A percentile compares a stretch with the other conserved stretches of the same genome.
phyloP scores from a whole-genome alignment of 1,139 yeast genomes.

The Yamadazyma trypodendri region DNA sequence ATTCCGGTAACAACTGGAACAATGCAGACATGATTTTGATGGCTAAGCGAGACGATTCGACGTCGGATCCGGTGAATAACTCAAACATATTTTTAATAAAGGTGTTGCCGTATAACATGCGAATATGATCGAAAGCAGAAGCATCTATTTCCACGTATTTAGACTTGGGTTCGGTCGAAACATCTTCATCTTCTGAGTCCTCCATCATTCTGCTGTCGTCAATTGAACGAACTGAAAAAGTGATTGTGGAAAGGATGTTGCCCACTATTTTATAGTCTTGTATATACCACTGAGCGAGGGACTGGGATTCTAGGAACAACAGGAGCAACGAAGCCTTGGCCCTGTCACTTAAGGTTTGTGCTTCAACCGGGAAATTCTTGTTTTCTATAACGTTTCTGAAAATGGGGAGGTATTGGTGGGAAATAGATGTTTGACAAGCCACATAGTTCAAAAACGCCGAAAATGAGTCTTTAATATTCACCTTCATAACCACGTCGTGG shows the following conservation, averaged over 20 bases:
- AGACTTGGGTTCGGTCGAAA: conserved; percentile 1
- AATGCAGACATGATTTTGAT: conserved; percentile 27
- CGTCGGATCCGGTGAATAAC: conserved; percentile 15
- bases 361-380: not conserved
- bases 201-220: conserved; percentile 14
- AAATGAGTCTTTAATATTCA: conserved; percentile 20
- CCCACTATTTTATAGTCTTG: conserved; percentile 24
- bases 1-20: conserved; percentile 29
- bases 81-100: conserved; percentile 26
- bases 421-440: not conserved
- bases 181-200: conserved; percentile 14
- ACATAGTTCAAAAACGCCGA: conserved; percentile 15
- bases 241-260: conserved; percentile 22
- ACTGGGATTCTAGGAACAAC: conserved; percentile 19
- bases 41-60: conserved; percentile 13
- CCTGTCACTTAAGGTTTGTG: not conserved
- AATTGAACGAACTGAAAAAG: conserved; percentile 18
- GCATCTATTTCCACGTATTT: conserved; percentile 4
- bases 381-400: not conserved
- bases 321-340: conserved; percentile 18
- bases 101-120: conserved; percentile 21
- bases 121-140: conserved; percentile 9
- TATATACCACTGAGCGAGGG: not conserved
- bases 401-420: not conserved
- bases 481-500: conserved; percentile 17